Conservation (phyloP, 257 asterid species). For the Rhazya stricta region DNA sequence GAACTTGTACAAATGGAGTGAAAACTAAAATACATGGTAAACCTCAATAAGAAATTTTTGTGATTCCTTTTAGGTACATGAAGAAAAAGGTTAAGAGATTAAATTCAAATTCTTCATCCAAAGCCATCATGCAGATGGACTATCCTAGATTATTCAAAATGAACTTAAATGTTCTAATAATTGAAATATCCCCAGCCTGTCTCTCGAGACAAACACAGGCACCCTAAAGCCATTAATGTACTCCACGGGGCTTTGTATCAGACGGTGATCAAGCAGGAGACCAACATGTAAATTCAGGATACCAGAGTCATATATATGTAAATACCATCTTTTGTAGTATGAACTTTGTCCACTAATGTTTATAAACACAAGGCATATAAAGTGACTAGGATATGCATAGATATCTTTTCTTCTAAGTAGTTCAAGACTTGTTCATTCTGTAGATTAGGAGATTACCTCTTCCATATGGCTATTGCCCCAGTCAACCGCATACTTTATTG, state of each 20-base stretch:
- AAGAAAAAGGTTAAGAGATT: neutral
- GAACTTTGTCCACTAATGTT: neutral
- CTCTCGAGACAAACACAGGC: no score
- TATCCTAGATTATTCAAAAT: no score
- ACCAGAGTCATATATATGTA: neutral
- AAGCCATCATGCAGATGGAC: no score
- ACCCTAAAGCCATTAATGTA: no score
- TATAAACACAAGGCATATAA: neutral
- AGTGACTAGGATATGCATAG: neutral
- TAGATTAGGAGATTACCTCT: constrained; percentile 31
- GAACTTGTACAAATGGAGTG: neutral
- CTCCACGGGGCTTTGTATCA: neutral
- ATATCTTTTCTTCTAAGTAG: neutral
- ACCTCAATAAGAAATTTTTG: neutral
- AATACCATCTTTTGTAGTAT: no score
- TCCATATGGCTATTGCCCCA: constrained; percentile 68
- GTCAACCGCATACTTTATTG: constrained; percentile 75
- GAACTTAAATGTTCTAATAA: no score
- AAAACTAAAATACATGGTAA: no score
- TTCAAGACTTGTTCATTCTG: neutral
- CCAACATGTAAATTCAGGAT: neutral
- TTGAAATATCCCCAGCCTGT: no score
- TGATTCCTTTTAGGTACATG: neutral
- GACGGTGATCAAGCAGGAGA: neutral
- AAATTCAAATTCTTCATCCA: no score